Base-by-base conservation (phyloP, 768 basidiomycete genomes). In the Cystofilobasidium macerans region DNA sequence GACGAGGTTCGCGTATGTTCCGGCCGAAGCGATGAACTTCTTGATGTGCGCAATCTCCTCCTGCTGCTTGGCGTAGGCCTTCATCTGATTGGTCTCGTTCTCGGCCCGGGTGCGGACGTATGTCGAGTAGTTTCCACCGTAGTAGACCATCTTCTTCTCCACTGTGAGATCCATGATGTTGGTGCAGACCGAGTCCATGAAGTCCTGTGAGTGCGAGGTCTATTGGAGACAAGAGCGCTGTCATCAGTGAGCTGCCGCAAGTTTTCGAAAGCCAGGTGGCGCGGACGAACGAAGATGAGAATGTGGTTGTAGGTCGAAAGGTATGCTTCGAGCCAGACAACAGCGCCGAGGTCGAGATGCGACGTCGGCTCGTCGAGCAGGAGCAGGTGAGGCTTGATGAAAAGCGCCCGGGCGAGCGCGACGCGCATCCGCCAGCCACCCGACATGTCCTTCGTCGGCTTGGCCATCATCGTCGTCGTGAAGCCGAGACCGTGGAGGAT, bases 351-450 rank as follows among this genome's bases (percentile, higher is more conserved):
- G 81, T 98, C 94, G 76, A 95, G 81, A 76, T 94, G 92, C 75
- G 89, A 90, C 33, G 78, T 77, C 35, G 78, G 78, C 78, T 94
- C 90, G 75, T 97, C 95, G 70, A 99, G 85, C 38, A 99, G 80
- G 38, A 98, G 81, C 30, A 99, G 78, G 79, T 99, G 95, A 7
- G 94, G 94, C 77, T 93, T 97, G 77, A 99, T 79, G 77, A 98
- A 97, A 45, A 99, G 82, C 1, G 94, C 94, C 57, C 94, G 83
- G 38, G 94, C 94, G 43, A 99, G 86, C 18, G 94, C 88, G 62
- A 99, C 94, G 75, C 94, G 85, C 94, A 99, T 99, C 60, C 94
- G 83, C 94, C 94, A 99, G 72, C 94, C 94, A 82, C 94, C 94
- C 73, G 85, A 86, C 94, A 99, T 99, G 76, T 99, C 94, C 78